A percentile compares a stretch with the other conserved stretches of the same genome.
phyloP scores from a whole-genome alignment of 2,329 filamentous ascomycete species.

The Neoscytalidium dimidiatum region DNA sequence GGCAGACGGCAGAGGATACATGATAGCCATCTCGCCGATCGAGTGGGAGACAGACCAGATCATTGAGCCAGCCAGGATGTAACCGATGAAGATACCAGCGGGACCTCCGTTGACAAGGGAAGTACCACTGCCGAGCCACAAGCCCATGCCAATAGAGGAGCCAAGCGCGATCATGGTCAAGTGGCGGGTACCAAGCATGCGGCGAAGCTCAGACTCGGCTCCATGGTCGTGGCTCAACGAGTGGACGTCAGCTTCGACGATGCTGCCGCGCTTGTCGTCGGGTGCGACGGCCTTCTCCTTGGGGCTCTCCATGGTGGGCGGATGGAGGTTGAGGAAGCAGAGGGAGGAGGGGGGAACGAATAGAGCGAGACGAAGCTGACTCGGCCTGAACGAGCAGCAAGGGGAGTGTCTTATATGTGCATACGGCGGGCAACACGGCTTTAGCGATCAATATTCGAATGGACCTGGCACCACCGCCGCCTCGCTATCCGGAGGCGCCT shows the following conservation, averaged over 20 bases:
- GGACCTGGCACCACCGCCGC: background rate
- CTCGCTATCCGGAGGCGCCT: background rate
- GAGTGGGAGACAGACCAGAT: constrained; percentile 50
- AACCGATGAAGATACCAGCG: constrained; percentile 48
- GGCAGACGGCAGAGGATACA: constrained; percentile 49
- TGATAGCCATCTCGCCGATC: constrained; percentile 50
- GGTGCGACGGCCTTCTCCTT: background rate
- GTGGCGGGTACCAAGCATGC: constrained; percentile 43
- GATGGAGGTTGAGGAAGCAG: background rate
- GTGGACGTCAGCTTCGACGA: constrained; percentile 13
- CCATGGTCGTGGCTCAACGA: constrained; percentile 26
- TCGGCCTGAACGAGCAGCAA: background rate
- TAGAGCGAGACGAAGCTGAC: constrained; percentile 3
- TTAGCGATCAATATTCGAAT: background rate
- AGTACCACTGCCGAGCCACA: constrained; percentile 50
- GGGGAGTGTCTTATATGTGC: constrained; percentile 8
- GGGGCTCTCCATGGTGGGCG: constrained; percentile 9
- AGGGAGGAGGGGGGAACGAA: background rate
- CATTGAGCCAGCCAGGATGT: constrained; percentile 40
- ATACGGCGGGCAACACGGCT: background rate
- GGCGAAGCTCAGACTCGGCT: constrained; percentile 38
- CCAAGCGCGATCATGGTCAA: constrained; percentile 44
- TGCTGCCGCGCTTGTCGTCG: constrained; percentile 14
- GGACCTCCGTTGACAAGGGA: constrained; percentile 46
- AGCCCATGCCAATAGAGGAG: constrained; percentile 48